Evolutionary conservation across 2,329 filamentous ascomycete genomes (phyloP).

Genomic region (Neurospora sp.): DNA sequence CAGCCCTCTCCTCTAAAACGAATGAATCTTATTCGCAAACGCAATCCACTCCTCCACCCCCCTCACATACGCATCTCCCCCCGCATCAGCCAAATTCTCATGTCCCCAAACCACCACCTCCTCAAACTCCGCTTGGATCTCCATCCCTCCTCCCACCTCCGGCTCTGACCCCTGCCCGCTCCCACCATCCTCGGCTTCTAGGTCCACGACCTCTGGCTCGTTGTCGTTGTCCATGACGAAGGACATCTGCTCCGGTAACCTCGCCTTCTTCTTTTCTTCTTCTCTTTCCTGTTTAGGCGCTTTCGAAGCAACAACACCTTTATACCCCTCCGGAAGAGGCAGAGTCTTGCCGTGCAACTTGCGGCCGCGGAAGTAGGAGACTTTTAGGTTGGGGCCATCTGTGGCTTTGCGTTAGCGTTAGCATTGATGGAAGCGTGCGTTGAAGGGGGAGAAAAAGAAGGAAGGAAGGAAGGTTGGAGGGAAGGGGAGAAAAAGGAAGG

Average conservation of each 20-base stretch:
- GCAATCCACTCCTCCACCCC: conserved; percentile 17
- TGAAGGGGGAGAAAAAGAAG: too few relatives aligned
- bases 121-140: conserved; percentile 59
- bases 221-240: not conserved
- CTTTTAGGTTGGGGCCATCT: conserved; percentile 30
- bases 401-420: too few relatives aligned
- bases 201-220: not conserved
- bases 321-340: conserved; percentile 60
- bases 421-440: too few relatives aligned
- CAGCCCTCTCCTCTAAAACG: not conserved
- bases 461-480: too few relatives aligned
- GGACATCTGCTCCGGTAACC: conserved; percentile 6
- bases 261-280: conserved; percentile 16
- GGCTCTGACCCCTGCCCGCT: conserved; percentile 27
- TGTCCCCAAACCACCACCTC: conserved; percentile 78
- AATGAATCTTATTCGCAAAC: conserved; percentile 3
- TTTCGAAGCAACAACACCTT: conserved; percentile 49
- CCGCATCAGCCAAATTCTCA: conserved; percentile 52
- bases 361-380: conserved; percentile 67
- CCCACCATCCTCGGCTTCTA: conserved; percentile 26
- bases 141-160: conserved; percentile 37
- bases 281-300: conserved; percentile 1
- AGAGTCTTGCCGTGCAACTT: conserved; percentile 62
- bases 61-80: conserved; percentile 50
- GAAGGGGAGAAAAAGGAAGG: too few relatives aligned